phyloP scores from a whole-genome alignment of 768 basidiomycete genomes.

The Mycena epipterygia region DNA sequence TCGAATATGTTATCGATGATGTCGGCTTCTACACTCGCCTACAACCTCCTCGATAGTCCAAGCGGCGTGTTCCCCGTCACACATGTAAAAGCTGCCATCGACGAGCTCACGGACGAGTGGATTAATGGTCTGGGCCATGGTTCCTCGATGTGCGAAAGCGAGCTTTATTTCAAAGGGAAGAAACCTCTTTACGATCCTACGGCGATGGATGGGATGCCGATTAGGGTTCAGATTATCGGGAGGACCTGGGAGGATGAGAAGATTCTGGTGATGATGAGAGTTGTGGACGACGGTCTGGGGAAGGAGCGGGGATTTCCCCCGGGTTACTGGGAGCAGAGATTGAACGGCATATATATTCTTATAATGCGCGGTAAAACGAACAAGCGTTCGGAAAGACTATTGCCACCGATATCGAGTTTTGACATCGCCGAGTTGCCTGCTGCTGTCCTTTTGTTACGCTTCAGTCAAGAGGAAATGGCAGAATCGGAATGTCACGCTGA shows the following conservation, averaged over 20 bases:
- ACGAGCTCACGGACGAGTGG: slow-evolving; percentile 48
- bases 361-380: too few relatives aligned
- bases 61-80: slow-evolving; percentile 62
- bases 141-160: slow-evolving; percentile 15
- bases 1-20: slow-evolving; percentile 18
- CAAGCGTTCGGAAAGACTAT: too few relatives aligned
- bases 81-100: slow-evolving; percentile 49
- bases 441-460: too few relatives aligned
- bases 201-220: slow-evolving; percentile 59
- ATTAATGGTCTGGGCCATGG: slow-evolving; percentile 47
- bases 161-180: slow-evolving; percentile 37
- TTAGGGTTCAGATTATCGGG: slow-evolving; percentile 61
- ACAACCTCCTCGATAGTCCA: slow-evolving; percentile 39
- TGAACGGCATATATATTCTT: too few relatives aligned
- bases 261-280: slow-evolving; percentile 59
- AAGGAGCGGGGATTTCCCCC: slow-evolving; percentile 22
- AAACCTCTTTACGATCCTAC: slow-evolving; percentile 55
- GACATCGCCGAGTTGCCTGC: too few relatives aligned
- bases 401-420: too few relatives aligned
- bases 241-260: slow-evolving; percentile 62
- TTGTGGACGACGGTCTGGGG: slow-evolving; percentile 47
- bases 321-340: slow-evolving; percentile 22
- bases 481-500: too few relatives aligned
- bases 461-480: too few relatives aligned
- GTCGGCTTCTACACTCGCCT: slow-evolving; percentile 27